Evolutionary conservation across 352 stramenopile genomes (phyloP), one percentile per base, ranked within the genome.

Genomic region (Pythium chondricola): DNA sequence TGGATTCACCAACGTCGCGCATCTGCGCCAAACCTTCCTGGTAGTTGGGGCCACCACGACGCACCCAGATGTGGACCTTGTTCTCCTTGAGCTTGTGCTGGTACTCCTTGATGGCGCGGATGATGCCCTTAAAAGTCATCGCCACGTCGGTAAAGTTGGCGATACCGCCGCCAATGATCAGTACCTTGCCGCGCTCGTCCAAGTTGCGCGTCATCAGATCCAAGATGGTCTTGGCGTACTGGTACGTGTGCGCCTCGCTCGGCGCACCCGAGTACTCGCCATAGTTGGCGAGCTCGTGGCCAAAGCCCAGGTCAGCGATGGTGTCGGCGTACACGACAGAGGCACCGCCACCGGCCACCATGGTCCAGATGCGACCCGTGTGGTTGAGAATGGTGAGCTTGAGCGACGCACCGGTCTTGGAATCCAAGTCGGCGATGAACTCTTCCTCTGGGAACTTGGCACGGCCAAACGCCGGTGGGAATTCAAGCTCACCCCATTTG

Each of bases 111-210:
- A 98, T 88, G 21, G 94, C 95, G 27, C 90, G 93, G 48, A 98
- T 98, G 56, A 98, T 97, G 37, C 95, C 95, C 64, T 96, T 97
- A 69, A 98, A 98, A 10, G 95, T 98, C 63, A 95, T 82, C 11
- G 95, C 94, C 8, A 98, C 92, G 63, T 98, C 95, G 31, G 95
- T 98, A 68, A 98, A 98, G 72, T 98, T 98, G 55, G 95, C 95
- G 74, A 98, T 98, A 39, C 93, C 93, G 55, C 95, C 95, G 43
- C 95, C 95, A 56, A 98, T 97, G 60, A 98, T 98, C 35, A 98
- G 76, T 42, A 98, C 89, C 74, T 98, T 98, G 36, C 79, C 79
- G 27, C 80, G 73, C 25, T 90, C 74, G 65, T 97, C 78, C 41
- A 85, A 82, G 49, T 95, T 75, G 54, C 83, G 81, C 54, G 91